Evolutionary conservation across 495 filamentous ascomycete genomes (phyloP), one percentile per base, ranked within the genome.

Genomic region (Penicillium tannophilum): DNA sequence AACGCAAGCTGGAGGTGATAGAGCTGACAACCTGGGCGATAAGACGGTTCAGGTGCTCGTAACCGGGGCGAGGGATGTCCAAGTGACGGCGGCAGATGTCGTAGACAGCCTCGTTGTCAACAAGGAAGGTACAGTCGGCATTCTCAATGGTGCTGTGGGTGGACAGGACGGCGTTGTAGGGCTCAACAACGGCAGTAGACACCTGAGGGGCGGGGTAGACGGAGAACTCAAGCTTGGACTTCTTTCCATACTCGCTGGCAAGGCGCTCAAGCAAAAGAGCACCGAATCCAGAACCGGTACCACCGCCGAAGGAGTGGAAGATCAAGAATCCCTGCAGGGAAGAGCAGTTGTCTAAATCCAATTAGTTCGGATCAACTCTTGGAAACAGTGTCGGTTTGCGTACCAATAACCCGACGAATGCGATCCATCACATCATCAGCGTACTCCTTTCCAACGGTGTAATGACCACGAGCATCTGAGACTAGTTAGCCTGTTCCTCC

Each of bases 91-190:
- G 87, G 82, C 91, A 96, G 73, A 96, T 94, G 63, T 94, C 90
- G 73, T 94, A 96, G 61, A 93, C 90, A 58, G 91, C 91, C 74
- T 96, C 91, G 74, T 96, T 96, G 69, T 96, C 91, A 52, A 96
- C 91, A 58, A 95, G 73, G 83, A 96, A 96, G 12, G 91, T 93
- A 68, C 91, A 95, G 79, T 96, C 91, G 3, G 90, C 88, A 82
- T 95, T 90, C 79, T 95, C 91, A 65, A 96, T 92, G 55, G 91
- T 96, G 77, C 89, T 93, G 82, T 96, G 91, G 53, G 91, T 96
- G 48, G 89, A 91, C 36, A 96, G 82, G 56, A 96, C 91, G 49
- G 91, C 90, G 68, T 96, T 96, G 85, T 96, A 96, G 16, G 91
- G 91, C 84, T 96, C 91, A 31, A 95, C 91, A 46, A 96, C 91